Conservation (phyloP, 257 asterid genomes). For the Solanum okadae region DNA sequence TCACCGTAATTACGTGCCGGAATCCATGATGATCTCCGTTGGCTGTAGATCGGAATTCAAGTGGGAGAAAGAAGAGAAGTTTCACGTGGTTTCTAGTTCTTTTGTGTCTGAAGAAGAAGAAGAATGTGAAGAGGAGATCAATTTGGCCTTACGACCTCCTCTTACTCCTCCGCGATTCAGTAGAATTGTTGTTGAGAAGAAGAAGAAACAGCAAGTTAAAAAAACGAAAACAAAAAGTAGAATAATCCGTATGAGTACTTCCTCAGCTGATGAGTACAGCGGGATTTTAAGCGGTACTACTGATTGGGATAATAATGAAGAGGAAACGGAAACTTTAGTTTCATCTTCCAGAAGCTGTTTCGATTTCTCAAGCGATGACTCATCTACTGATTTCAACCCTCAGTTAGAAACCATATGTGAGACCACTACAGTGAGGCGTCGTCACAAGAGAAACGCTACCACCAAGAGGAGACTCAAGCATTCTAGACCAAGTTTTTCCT, state of each 20-base stretch:
- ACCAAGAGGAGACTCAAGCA: conserved; percentile 9
- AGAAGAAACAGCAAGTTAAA: conserved; percentile 18
- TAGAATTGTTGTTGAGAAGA: not conserved
- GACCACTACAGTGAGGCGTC: not conserved
- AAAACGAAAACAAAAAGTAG: conserved; percentile 20
- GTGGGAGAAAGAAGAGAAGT: conserved; percentile 55
- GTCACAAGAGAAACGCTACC: not conserved
- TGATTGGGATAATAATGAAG: not conserved
- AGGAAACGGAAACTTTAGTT: conserved; percentile 24
- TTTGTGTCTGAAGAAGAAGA: not conserved
- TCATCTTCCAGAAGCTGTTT: conserved; percentile 19
- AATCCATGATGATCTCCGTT: conserved; percentile 9
- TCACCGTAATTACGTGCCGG: not conserved
- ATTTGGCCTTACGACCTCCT: not conserved
- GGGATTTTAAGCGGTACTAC: conserved; percentile 41
- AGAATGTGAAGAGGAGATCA: conserved; percentile 1
- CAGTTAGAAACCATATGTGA: conserved; percentile 20
- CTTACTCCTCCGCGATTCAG: conserved; percentile 7
- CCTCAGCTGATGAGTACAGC: conserved; percentile 47
- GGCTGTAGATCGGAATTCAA: conserved; percentile 21
- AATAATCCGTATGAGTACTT: conserved; percentile 39
- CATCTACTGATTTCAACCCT: conserved; percentile 25
- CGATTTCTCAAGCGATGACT: conserved; percentile 12
- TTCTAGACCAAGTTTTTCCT: not conserved
- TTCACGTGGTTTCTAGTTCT: conserved; percentile 53